phyloP scores from a whole-genome alignment of 192 early-diverging fungal genomes.

The Entophlyctis luteolus region DNA sequence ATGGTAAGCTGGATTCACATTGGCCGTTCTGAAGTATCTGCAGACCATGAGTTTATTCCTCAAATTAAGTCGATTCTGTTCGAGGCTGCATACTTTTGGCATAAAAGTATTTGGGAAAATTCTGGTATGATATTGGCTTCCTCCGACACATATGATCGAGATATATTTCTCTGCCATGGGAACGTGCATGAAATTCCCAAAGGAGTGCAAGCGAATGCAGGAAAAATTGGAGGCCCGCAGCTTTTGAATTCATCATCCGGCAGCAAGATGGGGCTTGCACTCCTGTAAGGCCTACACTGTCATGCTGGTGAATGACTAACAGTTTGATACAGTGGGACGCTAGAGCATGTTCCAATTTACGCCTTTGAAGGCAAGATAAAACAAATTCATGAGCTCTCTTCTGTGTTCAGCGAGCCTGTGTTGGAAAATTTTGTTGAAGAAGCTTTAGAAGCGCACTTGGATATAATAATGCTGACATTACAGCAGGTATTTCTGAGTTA shows the following conservation, averaged over 20 bases:
- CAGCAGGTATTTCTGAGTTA: slow-evolving; percentile 7
- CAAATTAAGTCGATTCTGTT: slow-evolving; percentile 14
- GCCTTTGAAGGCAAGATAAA: slow-evolving; percentile 25
- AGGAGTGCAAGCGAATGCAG: not conserved
- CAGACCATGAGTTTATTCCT: slow-evolving; percentile 14
- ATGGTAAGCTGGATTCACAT: not conserved
- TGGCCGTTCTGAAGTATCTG: not conserved
- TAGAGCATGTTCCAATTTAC: slow-evolving; percentile 35
- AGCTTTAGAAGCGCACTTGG: not conserved
- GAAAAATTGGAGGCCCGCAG: not conserved
- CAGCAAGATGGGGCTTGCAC: slow-evolving; percentile 6
- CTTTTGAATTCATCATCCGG: slow-evolving; percentile 1
- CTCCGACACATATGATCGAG: not conserved
- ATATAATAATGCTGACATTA: slow-evolving; percentile 10
- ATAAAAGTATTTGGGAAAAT: slow-evolving; percentile 35
- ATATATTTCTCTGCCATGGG: slow-evolving; percentile 14
- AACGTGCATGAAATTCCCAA: slow-evolving; percentile 23
- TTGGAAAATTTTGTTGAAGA: not conserved
- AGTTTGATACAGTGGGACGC: not conserved
- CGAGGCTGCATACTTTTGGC: slow-evolving; percentile 35
- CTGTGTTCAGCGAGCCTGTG: slow-evolving; percentile 2
- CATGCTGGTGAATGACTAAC: no score
- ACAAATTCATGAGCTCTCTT: slow-evolving; percentile 19
- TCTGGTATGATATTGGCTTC: slow-evolving; percentile 23
- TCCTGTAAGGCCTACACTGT: slow-evolving; percentile 14